Evolutionary conservation across 179 eudicot species (phyloP).

Genomic region (Nepenthes alata): DNA sequence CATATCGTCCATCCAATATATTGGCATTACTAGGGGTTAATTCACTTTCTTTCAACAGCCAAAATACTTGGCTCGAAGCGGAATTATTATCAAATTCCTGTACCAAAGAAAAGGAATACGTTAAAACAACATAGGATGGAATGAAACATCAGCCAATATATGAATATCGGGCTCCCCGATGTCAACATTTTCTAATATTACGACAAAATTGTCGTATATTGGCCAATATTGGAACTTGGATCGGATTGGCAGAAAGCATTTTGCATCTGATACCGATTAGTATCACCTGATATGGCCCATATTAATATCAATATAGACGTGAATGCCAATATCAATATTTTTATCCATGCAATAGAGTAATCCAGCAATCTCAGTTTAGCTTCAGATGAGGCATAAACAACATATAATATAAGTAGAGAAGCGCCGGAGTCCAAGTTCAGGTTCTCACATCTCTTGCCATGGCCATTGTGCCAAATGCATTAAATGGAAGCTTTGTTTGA

Average conservation of each 20-base stretch:
- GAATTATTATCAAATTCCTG: constrained; percentile 96
- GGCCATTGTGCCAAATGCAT: constrained; percentile 99
- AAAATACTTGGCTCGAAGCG: constrained; percentile 89
- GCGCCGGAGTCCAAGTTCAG: background rate
- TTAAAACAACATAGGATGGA: background rate
- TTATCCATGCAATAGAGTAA: too few species aligned
- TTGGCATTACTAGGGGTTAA: constrained; percentile 95
- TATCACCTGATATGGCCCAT: too few species aligned
- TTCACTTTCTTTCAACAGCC: constrained; percentile 97
- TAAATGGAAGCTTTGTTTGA: constrained; percentile 94
- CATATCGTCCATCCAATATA: constrained; percentile 84
- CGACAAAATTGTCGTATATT: too few species aligned
- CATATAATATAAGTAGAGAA: background rate
- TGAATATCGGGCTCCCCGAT: too few species aligned
- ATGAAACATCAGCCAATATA: too few species aligned
- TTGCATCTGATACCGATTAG: too few species aligned
- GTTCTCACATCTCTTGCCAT: constrained; percentile 92
- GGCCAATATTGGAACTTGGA: too few species aligned
- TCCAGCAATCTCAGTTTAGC: background rate
- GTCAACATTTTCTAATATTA: too few species aligned
- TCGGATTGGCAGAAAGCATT: too few species aligned
- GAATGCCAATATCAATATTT: too few species aligned
- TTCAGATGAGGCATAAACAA: background rate
- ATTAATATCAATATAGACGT: too few species aligned
- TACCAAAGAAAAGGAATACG: constrained; percentile 2